These are phyloP conservation scores for Poa annua DNA, from an alignment of 176 grass and related monocot genomes.

Conservation along the genomic window DNA sequence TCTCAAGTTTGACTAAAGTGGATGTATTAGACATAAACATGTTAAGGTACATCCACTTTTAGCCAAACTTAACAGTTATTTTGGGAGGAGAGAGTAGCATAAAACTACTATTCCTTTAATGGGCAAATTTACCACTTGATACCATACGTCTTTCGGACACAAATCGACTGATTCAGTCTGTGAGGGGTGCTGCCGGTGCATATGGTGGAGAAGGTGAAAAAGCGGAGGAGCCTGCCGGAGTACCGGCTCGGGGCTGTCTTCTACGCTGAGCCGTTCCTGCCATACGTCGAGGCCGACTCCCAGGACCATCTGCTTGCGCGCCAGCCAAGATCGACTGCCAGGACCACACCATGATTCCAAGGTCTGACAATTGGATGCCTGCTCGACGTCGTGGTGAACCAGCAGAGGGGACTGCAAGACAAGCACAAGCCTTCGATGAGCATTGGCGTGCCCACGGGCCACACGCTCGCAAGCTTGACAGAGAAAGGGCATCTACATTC, in stretches of 20 bases:
- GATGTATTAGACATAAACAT: too few species aligned
- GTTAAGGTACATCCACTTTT: too few species aligned
- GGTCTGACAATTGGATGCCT: too few species aligned
- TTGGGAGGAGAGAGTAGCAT: too few species aligned
- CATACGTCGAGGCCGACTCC: not conserved
- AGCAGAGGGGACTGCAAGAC: not conserved
- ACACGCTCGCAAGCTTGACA: slow-evolving; percentile 29
- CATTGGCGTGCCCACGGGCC: slow-evolving; percentile 15
- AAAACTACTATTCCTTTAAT: too few species aligned
- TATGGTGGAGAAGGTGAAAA: slow-evolving; percentile 37
- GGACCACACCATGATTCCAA: slow-evolving; percentile 33
- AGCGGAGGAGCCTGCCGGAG: slow-evolving; percentile 16
- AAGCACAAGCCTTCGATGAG: not conserved
- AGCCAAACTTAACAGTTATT: too few species aligned
- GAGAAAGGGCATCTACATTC: slow-evolving; percentile 11
- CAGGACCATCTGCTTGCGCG: slow-evolving; percentile 28
- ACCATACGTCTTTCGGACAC: too few species aligned
- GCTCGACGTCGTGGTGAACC: slow-evolving; percentile 26
- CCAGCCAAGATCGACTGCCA: slow-evolving; percentile 43
- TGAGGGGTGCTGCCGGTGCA: slow-evolving; percentile 18
- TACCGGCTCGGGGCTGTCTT: slow-evolving; percentile 30
- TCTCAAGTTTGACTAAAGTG: too few species aligned
- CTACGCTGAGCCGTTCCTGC: not conserved
- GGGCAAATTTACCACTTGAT: too few species aligned
- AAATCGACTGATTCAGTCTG: too few species aligned